Conservation (phyloP, 1,284 basidiomycete genomes). For the Exobasidium cylindrosporum region DNA sequence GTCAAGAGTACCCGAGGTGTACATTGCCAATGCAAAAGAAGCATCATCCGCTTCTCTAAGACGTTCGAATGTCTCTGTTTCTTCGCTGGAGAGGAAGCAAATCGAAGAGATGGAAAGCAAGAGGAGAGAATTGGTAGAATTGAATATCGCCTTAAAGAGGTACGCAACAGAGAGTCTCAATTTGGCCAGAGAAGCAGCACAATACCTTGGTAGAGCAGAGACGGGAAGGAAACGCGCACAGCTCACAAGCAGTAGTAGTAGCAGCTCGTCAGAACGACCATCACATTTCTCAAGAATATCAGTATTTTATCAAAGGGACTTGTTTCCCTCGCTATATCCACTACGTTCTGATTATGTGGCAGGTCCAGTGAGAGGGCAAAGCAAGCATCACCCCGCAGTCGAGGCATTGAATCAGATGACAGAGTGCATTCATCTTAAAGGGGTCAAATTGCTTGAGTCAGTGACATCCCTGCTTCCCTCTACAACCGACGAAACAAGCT, state of each 20-base stretch:
- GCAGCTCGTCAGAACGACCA: neutral
- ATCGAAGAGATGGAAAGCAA: conserved; percentile 36
- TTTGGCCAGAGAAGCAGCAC: conserved; percentile 15
- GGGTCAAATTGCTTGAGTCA: neutral
- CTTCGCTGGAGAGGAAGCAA: conserved; percentile 24
- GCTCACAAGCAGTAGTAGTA: neutral
- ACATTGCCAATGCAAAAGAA: conserved; percentile 14
- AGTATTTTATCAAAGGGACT: neutral
- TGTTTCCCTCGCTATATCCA: neutral
- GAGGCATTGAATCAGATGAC: neutral
- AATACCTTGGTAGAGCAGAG: neutral
- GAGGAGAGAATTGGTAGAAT: conserved; percentile 27
- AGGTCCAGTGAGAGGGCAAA: neutral
- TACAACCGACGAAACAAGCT: neutral
- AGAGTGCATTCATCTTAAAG: neutral
- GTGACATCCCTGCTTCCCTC: neutral
- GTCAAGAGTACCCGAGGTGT: conserved; percentile 31
- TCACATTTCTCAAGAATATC: neutral
- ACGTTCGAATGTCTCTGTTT: conserved; percentile 14
- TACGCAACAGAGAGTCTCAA: conserved; percentile 36
- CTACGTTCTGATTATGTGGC: neutral
- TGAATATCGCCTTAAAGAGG: conserved; percentile 33
- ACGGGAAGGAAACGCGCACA: neutral
- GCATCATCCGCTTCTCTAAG: conserved; percentile 2
- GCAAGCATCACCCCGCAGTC: conserved; percentile 4